Conservation (phyloP, 1,284 basidiomycete genomes). For the Microbotryomycetes sp. region DNA sequence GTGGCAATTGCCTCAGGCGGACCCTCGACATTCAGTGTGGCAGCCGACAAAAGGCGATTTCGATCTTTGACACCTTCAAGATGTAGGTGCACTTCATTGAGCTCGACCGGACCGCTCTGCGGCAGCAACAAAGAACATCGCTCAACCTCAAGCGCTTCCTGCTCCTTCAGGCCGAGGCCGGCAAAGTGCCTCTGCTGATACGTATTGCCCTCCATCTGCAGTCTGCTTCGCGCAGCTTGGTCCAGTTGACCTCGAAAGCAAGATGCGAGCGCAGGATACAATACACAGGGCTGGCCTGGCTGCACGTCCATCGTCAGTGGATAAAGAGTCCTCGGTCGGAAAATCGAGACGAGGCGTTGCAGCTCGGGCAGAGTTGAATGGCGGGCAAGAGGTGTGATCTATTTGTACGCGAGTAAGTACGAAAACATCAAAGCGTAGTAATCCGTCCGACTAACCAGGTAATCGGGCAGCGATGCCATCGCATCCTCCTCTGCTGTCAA, state of each 20-base stretch:
- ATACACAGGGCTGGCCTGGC: not conserved
- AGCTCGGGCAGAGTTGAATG: conserved; percentile 82
- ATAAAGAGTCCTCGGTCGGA: conserved; percentile 62
- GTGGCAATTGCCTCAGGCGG: not conserved
- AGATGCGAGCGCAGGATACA: not conserved
- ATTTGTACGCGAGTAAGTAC: not conserved
- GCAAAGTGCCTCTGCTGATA: not conserved
- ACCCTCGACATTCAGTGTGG: not conserved
- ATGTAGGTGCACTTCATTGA: not conserved
- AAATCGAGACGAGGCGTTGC: conserved; percentile 64
- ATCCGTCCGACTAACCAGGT: conserved; percentile 49
- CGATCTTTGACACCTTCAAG: not conserved
- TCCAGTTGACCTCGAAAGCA: not conserved
- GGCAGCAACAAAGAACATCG: too few species aligned
- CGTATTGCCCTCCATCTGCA: not conserved
- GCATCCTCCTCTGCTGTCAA: not conserved
- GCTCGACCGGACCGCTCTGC: not conserved
- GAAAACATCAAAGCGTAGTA: not conserved
- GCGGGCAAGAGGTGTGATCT: conserved; percentile 74
- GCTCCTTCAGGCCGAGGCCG: not conserved
- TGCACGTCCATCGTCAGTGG: conserved; percentile 59
- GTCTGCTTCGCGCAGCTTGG: not conserved
- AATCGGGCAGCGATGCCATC: conserved; percentile 47
- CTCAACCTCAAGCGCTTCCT: too few species aligned
- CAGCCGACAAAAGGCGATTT: not conserved